Evolutionary conservation across 129 eudicot species (phyloP).

Genomic region (Pulicaria dysenterica): DNA sequence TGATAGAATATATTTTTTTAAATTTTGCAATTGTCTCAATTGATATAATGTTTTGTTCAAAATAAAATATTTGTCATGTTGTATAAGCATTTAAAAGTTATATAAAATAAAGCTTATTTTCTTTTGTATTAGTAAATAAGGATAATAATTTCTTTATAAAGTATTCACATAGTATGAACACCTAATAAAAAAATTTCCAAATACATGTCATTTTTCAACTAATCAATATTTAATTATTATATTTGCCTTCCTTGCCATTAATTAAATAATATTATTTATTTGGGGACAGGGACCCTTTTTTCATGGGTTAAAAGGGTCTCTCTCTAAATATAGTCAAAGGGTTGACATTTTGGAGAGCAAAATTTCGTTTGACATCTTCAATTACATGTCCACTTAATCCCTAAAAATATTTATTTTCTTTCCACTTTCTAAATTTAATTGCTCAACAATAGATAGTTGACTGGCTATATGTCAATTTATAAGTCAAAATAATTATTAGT

Average conservation of each 20-base stretch:
- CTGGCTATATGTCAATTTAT: background rate
- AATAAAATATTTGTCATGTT: too few relatives aligned
- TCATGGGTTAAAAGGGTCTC: constrained; percentile 25
- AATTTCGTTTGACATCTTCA: constrained; percentile 34
- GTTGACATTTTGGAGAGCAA: constrained; percentile 34
- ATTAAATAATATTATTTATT: constrained; percentile 19
- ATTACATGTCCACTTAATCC: background rate
- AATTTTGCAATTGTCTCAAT: too few relatives aligned
- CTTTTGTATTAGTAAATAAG: too few relatives aligned
- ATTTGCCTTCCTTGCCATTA: background rate
- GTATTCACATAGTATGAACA: constrained; percentile 32
- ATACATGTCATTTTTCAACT: constrained; percentile 18
- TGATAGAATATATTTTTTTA: too few relatives aligned
- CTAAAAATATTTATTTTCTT: background rate
- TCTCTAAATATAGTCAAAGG: constrained; percentile 17
- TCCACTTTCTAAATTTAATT: background rate
- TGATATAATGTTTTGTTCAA: too few relatives aligned
- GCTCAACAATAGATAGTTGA: background rate
- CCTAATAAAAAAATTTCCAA: constrained; percentile 18
- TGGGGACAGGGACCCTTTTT: constrained; percentile 7
- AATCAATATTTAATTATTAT: background rate
- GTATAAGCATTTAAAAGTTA: too few relatives aligned
- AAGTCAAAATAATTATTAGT: background rate
- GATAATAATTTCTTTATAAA: too few relatives aligned
- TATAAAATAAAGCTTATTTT: too few relatives aligned